A percentile compares a stretch with the other conserved stretches of the same genome.
Evolutionary conservation across 257 asterid species (phyloP).

Genomic region (Gynochthodes officinalis): DNA sequence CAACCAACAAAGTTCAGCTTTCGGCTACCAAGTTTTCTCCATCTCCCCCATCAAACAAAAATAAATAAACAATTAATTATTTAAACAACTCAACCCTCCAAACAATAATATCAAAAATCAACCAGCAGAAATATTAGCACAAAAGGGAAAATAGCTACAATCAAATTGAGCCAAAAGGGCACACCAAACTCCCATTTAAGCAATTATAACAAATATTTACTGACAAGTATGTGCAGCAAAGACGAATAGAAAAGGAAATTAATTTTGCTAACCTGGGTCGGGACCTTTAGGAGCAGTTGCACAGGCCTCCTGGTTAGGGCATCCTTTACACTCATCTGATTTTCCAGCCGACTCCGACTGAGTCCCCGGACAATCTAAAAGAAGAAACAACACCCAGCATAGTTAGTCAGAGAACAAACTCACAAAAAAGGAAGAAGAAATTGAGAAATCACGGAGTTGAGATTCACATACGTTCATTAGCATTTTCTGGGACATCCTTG

Average conservation of each 20-base stretch:
- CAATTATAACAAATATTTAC: too few species aligned
- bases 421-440: neutral
- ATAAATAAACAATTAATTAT: too few species aligned
- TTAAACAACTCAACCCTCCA: too few species aligned
- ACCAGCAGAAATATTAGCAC: too few species aligned
- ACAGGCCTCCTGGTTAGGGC: conserved; percentile 85
- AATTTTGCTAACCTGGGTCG: conserved; percentile 53
- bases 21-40: too few species aligned
- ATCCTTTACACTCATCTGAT: conserved; percentile 77
- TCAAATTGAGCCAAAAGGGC: too few species aligned
- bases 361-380: conserved; percentile 84
- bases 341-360: conserved; percentile 82
- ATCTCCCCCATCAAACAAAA: too few species aligned
- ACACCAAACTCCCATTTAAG: too few species aligned
- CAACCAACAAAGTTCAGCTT: too few species aligned
- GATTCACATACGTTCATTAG: conserved; percentile 10
- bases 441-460: neutral
- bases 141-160: too few species aligned
- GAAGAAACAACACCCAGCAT: neutral
- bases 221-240: too few species aligned
- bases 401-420: accelerated
- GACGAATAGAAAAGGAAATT: neutral
- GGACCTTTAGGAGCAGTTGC: conserved; percentile 97
- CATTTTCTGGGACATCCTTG: conserved; percentile 16
- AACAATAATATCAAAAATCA: too few species aligned